Percentiles rank a stretch among this genome's conserved stretches.
phyloP scores from a whole-genome alignment of 768 basidiomycete genomes.

The Boletus pseudo-olivaceus region DNA sequence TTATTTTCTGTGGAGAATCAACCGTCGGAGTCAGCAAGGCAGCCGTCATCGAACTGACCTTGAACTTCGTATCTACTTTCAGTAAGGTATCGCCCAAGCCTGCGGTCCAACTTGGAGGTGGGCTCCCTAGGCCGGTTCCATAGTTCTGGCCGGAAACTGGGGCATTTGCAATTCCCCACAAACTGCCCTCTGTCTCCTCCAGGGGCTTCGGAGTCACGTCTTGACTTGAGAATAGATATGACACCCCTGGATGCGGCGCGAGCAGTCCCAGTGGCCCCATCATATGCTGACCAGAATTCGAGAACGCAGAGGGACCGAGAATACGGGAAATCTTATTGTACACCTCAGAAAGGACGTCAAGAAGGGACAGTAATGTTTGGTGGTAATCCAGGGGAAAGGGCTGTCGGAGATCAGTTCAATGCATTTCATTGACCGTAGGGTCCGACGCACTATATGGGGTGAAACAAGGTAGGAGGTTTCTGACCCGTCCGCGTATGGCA shows the following conservation, averaged over 20 bases:
- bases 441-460: conserved; percentile 66
- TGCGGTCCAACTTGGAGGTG: conserved; percentile 60
- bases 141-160: conserved; percentile 29
- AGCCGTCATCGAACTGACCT: conserved; percentile 45
- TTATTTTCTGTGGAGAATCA: conserved; percentile 67
- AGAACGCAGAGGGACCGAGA: conserved; percentile 78
- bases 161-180: conserved; percentile 72
- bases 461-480: conserved; percentile 69
- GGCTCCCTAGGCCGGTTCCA: conserved; percentile 40
- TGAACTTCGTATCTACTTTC: conserved; percentile 82
- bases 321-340: conserved; percentile 85
- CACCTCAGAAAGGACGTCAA: conserved; percentile 85
- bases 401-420: conserved; percentile 36
- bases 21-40: background rate
- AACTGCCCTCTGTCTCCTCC: conserved; percentile 46
- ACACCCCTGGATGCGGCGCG: conserved; percentile 78
- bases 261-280: conserved; percentile 70
- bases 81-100: conserved; percentile 67
- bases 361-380: conserved; percentile 81
- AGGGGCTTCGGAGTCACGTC: conserved; percentile 37
- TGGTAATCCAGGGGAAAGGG: conserved; percentile 90
- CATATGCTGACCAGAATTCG: conserved; percentile 68
- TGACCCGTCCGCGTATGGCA: conserved; percentile 53
- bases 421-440: background rate
- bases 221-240: conserved; percentile 58